Percentiles rank a stretch among this genome's conserved stretches.
phyloP scores from a whole-genome alignment of 2,329 filamentous ascomycete genomes.

The Chaetomiaceae sp. region DNA sequence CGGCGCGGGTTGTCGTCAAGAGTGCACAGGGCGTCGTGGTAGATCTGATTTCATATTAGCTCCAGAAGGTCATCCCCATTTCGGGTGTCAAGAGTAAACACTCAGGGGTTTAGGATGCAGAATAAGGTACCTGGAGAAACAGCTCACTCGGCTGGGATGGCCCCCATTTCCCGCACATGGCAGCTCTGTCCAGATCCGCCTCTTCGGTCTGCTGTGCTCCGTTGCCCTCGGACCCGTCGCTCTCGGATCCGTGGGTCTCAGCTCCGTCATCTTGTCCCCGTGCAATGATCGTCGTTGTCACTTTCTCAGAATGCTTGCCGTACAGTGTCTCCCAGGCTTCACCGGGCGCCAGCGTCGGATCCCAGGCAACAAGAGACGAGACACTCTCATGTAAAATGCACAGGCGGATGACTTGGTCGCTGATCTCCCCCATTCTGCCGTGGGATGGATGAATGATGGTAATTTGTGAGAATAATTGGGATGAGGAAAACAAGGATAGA shows the following conservation, averaged over 20 bases:
- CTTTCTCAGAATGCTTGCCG: constrained; percentile 27
- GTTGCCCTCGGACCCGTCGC: no score
- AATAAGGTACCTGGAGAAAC: constrained; percentile 61
- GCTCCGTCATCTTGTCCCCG: no score
- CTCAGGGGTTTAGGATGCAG: constrained; percentile 15
- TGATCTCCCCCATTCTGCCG: no score
- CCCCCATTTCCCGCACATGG: constrained; percentile 64
- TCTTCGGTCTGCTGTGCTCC: no score
- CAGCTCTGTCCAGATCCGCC: constrained; percentile 51
- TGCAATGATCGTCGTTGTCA: no score
- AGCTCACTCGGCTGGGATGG: constrained; percentile 57
- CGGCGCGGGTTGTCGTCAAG: constrained; percentile 47
- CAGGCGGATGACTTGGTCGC: constrained; percentile 33
- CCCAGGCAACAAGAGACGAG: constrained; percentile 50
- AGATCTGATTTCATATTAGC: constrained; percentile 44
- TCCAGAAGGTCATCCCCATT: no score
- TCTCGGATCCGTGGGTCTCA: no score
- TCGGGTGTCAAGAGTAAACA: no score
- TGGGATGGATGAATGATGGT: no score
- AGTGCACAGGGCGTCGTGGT: constrained; percentile 57
- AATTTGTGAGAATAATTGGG: no score
- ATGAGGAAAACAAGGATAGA: no score
- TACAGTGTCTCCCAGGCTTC: constrained; percentile 55
- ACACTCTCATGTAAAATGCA: constrained; percentile 52
- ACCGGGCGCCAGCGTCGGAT: constrained; percentile 48